These are phyloP conservation scores for Schoenoplectus tabernaemontani DNA, from an alignment of 202 grass and related monocot species.

Conservation along the genomic window DNA sequence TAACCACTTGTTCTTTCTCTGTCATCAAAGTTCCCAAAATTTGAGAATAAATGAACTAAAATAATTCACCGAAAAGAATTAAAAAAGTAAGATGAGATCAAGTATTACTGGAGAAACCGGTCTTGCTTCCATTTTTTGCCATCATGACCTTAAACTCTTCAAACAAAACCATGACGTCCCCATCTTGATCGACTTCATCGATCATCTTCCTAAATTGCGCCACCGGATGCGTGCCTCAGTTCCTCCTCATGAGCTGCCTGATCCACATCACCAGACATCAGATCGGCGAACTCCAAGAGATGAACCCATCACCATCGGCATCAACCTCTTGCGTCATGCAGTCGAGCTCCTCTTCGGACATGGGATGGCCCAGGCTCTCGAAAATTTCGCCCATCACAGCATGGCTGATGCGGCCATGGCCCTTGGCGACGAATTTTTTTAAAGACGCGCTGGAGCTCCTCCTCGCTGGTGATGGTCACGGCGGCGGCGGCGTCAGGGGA, in stretches of 20 bases:
- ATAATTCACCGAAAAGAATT: background rate
- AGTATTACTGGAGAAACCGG: conserved; percentile 31
- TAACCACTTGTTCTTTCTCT: background rate
- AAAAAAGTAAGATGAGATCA: conserved; percentile 17
- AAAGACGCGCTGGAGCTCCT: conserved; percentile 72
- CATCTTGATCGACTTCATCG: conserved; percentile 84
- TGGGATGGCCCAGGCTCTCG: conserved; percentile 56
- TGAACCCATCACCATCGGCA: conserved; percentile 78
- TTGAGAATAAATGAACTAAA: background rate
- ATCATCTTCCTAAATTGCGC: conserved; percentile 89
- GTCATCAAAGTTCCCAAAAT: background rate
- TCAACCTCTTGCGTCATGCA: conserved; percentile 91
- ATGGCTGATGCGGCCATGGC: conserved; percentile 74
- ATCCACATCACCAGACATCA: conserved; percentile 38
- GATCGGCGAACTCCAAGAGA: conserved; percentile 73
- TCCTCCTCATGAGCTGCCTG: conserved; percentile 50
- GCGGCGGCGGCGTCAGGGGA: no score
- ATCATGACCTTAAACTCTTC: conserved; percentile 99
- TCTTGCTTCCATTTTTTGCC: conserved; percentile 30
- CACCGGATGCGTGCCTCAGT: conserved; percentile 75
- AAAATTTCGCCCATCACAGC: conserved; percentile 67
- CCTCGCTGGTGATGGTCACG: background rate
- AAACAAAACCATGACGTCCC: conserved; percentile 71
- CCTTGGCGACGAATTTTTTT: conserved; percentile 83
- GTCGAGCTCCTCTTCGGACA: conserved; percentile 53